A percentile compares a stretch with the other conserved stretches of the same genome.
Evolutionary conservation across 2,329 filamentous ascomycete genomes (phyloP).

Genomic region (Dothistroma pini): DNA sequence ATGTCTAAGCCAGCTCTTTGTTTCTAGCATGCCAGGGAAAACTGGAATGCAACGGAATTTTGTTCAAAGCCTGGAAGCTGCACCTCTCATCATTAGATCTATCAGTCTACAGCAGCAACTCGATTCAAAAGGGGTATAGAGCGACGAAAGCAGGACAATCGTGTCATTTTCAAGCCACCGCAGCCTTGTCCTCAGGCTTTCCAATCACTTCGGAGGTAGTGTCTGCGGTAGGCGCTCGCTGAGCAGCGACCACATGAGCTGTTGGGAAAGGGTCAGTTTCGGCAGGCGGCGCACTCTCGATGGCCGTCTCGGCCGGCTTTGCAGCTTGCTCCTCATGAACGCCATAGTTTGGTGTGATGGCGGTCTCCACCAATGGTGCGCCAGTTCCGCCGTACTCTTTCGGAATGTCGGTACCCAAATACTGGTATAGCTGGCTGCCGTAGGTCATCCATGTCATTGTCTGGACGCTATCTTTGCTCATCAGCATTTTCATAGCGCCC

Average conservation of each 20-base stretch:
- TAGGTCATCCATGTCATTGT: slow-evolving; percentile 50
- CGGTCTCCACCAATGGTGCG: slow-evolving; percentile 44
- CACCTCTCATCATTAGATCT: neutral
- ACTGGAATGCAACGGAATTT: neutral
- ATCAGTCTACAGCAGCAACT: neutral
- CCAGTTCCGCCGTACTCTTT: slow-evolving; percentile 76
- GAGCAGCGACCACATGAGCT: neutral
- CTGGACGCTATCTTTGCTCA: slow-evolving; percentile 47
- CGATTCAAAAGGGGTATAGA: slow-evolving; percentile 9
- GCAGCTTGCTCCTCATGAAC: neutral
- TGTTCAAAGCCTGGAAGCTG: no score
- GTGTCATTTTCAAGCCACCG: slow-evolving; percentile 7
- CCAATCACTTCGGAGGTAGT: slow-evolving; percentile 11
- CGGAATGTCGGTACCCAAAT: slow-evolving; percentile 66
- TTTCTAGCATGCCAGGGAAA: neutral
- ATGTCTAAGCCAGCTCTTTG: neutral
- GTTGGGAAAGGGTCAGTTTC: neutral
- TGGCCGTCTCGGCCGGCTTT: slow-evolving; percentile 1
- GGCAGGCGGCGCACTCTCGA: neutral
- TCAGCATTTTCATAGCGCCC: slow-evolving; percentile 45
- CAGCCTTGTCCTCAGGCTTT: slow-evolving; percentile 18
- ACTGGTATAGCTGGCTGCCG: slow-evolving; percentile 63
- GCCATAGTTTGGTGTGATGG: slow-evolving; percentile 40
- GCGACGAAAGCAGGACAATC: slow-evolving; percentile 3
- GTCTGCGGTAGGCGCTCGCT: neutral